Base-by-base conservation (phyloP, 805 yeast genomes). In the Lachancea mirantina region DNA sequence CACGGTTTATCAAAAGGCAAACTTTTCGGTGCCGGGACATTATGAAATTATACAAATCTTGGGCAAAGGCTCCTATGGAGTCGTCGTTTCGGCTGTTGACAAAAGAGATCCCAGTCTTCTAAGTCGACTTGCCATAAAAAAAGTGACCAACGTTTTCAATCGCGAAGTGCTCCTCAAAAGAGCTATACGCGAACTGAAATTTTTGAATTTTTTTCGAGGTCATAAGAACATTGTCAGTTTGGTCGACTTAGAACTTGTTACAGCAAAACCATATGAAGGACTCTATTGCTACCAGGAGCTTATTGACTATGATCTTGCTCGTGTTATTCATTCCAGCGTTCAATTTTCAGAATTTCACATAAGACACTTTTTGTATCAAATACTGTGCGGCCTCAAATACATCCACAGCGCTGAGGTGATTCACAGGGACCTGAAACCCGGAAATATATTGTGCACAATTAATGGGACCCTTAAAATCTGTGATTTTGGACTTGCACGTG, bases 401-500 rank as follows among this genome's bases (percentile, higher is more conserved):
- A 80, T 88, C 31, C 97, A 88, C 57, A 76, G 92, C 5, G 95
- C 95, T 1, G 87, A 84, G 45, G 94, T 88, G 7, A 79, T 88
- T 34, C 97, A 88, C 54, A 68, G 97, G 36, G 97, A 88, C 53
- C 68, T 88, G 41, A 88, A 88, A 57, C 96, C 96, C 0, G 94
- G 94, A 0, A 88, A 88, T 53, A 78, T 88, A 4, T 63, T 88
- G 36, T 82, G 87, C 13, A 75, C 84, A 4, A 56, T 74, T 2
- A 76, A 75, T 34, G 96, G 97, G 0, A 64, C 58, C 4, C 60
- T 88, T 30, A 88, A 88, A 51, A 84, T 88, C 11, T 85, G 96
- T 58, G 97, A 88, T 59, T 88, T 88, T 64, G 97, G 97, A 0
- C 64, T 88, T 21, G 95, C 96, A 1, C 65, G 96, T 50, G 94